A percentile compares a stretch with the other conserved stretches of the same genome.
These are phyloP conservation scores for Psilocybe sp. DNA, from an alignment of 768 basidiomycete genomes.

Conservation along the genomic window DNA sequence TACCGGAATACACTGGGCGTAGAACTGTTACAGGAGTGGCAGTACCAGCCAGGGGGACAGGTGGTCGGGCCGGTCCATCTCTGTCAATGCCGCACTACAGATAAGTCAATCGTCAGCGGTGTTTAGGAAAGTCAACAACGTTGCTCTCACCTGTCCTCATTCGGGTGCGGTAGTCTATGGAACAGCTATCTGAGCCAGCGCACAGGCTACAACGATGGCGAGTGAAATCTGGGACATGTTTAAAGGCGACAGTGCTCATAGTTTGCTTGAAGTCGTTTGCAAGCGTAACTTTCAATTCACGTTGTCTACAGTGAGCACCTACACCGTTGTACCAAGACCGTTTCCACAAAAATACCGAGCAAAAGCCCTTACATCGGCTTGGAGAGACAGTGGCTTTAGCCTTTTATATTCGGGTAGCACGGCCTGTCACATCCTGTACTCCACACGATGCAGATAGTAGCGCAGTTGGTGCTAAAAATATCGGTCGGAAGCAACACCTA, in stretches of 20 bases:
- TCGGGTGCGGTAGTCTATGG: slow-evolving; percentile 20
- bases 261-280: slow-evolving; percentile 1
- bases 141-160: slow-evolving; percentile 34
- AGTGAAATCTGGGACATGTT: slow-evolving; percentile 9
- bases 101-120: too few species aligned
- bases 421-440: too few species aligned
- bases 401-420: too few species aligned
- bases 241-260: too few species aligned
- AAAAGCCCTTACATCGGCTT: slow-evolving; percentile 35
- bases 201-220: slow-evolving; percentile 6
- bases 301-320: neutral
- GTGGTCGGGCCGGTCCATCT: slow-evolving; percentile 50
- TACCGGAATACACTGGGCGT: slow-evolving; percentile 57
- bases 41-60: slow-evolving; percentile 42
- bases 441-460: too few species aligned
- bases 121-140: too few species aligned
- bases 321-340: slow-evolving; percentile 1
- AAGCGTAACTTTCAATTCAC: slow-evolving; percentile 6
- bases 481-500: too few species aligned
- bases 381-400: neutral
- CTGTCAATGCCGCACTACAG: slow-evolving; percentile 48
- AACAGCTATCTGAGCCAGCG: slow-evolving; percentile 6
- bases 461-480: too few species aligned
- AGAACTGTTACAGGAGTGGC: slow-evolving; percentile 46
- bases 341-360: slow-evolving; percentile 24